phyloP scores from a whole-genome alignment of 345 rosid genomes.

The Carallia brachiata region DNA sequence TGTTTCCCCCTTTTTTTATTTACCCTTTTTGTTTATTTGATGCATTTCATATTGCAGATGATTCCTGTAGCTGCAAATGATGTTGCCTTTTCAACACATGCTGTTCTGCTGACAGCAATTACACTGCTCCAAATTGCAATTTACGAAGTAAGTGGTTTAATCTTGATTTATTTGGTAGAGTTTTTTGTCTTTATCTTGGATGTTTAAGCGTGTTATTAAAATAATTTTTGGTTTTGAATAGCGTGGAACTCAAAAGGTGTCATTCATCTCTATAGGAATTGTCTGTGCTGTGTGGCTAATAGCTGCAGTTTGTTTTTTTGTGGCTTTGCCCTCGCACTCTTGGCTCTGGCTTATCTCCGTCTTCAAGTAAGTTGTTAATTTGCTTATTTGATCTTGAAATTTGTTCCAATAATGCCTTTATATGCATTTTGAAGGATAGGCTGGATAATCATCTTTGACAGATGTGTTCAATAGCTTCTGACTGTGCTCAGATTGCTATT shows the following conservation, averaged over 20 bases:
- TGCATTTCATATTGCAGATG: constrained; percentile 49
- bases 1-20: no score
- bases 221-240: constrained; percentile 17
- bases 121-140: constrained; percentile 69
- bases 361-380: constrained; percentile 59
- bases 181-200: background rate
- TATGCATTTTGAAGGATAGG: no score
- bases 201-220: constrained; percentile 5
- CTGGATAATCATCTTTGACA: no score
- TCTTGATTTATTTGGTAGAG: background rate
- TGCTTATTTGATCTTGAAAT: background rate
- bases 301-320: constrained; percentile 68
- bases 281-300: constrained; percentile 52
- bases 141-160: constrained; percentile 56
- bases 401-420: background rate
- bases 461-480: no score
- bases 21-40: no score
- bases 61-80: constrained; percentile 93
- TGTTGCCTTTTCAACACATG: constrained; percentile 91
- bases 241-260: constrained; percentile 83
- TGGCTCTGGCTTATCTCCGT: constrained; percentile 85
- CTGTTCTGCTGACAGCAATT: constrained; percentile 67
- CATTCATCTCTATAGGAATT: constrained; percentile 53
- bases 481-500: no score
- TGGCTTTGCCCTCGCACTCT: constrained; percentile 67